Conservation (phyloP, 1,139 yeast genomes). For the Pichia norvegensis region DNA sequence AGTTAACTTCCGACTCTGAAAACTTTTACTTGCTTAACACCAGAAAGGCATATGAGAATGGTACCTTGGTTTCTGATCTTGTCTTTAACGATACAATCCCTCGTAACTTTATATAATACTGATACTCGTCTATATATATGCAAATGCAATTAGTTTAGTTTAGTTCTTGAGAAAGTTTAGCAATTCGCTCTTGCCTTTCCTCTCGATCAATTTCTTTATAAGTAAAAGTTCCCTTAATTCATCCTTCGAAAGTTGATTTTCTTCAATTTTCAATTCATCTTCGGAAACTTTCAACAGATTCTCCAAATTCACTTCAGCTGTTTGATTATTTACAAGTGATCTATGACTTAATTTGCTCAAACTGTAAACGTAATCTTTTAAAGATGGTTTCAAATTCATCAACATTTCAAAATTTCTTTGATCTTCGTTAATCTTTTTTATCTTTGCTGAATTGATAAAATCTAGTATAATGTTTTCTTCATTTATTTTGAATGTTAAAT, state of each 20-base stretch:
- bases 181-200: constrained; percentile 64
- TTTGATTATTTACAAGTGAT: constrained; percentile 15
- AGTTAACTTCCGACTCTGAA: constrained; percentile 26
- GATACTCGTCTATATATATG: not conserved
- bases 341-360: constrained; percentile 21
- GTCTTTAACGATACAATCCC: constrained; percentile 21
- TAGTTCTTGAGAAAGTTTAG: constrained; percentile 43
- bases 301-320: constrained; percentile 17
- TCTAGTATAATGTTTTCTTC: constrained; percentile 70
- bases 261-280: constrained; percentile 24
- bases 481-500: constrained; percentile 54
- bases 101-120: constrained; percentile 8
- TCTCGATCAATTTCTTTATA: constrained; percentile 52
- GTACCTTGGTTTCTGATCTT: constrained; percentile 20
- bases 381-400: constrained; percentile 14
- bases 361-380: constrained; percentile 20
- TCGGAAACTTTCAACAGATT: constrained; percentile 35
- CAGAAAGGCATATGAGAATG: constrained; percentile 27
- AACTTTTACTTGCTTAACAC: constrained; percentile 18
- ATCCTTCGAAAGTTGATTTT: constrained; percentile 20
- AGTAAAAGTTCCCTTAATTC: constrained; percentile 49
- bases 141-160: not conserved
- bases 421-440: constrained; percentile 28
- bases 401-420: constrained; percentile 24
- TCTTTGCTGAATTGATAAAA: constrained; percentile 48